A percentile compares a stretch with the other conserved stretches of the same genome.
phyloP scores from a whole-genome alignment of 345 rosid genomes.

The Cochlearia excelsa region DNA sequence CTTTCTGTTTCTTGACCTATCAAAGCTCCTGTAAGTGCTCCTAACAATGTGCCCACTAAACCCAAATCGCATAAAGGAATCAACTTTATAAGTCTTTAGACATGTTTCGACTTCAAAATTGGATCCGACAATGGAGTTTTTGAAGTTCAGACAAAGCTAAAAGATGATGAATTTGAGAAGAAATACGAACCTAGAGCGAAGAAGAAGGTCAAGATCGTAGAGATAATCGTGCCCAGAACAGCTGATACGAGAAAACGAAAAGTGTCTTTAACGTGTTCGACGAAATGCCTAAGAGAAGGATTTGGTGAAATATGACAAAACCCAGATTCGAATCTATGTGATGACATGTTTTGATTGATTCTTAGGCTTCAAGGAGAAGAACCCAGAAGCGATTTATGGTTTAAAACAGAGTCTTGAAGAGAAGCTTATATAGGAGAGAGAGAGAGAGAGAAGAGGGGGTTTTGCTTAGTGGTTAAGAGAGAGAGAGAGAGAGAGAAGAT shows the following conservation, averaged over 20 bases:
- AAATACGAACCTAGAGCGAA: conserved; percentile 68
- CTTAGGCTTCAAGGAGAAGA: too few relatives aligned
- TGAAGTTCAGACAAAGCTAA: too few relatives aligned
- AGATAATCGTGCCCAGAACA: conserved; percentile 74
- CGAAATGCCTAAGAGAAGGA: conserved; percentile 42
- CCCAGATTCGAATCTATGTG: conserved; percentile 55
- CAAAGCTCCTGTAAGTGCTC: conserved; percentile 97
- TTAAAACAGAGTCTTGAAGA: conserved; percentile 27
- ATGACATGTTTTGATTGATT: conserved; percentile 30
- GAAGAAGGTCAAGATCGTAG: conserved; percentile 93
- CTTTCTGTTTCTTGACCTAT: conserved; percentile 99
- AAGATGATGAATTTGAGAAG: too few relatives aligned
- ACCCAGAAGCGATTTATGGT: neutral
- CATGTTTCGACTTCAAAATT: neutral
- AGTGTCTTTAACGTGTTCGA: conserved; percentile 56
- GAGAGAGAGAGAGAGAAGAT: conserved; percentile 38
- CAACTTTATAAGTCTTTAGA: conserved; percentile 19
- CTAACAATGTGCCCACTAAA: conserved; percentile 94
- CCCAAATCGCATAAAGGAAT: conserved; percentile 6
- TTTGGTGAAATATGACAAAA: conserved; percentile 30
- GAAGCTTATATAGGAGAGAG: conserved; percentile 13
- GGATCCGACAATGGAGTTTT: neutral
- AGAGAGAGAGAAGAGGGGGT: conserved; percentile 15
- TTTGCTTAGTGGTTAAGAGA: conserved; percentile 37
- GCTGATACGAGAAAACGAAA: conserved; percentile 69